A percentile compares a stretch with the other conserved stretches of the same genome.
Evolutionary conservation across 139 green algal genomes (phyloP).

Genomic region (Ettlia oleoabundans): DNA sequence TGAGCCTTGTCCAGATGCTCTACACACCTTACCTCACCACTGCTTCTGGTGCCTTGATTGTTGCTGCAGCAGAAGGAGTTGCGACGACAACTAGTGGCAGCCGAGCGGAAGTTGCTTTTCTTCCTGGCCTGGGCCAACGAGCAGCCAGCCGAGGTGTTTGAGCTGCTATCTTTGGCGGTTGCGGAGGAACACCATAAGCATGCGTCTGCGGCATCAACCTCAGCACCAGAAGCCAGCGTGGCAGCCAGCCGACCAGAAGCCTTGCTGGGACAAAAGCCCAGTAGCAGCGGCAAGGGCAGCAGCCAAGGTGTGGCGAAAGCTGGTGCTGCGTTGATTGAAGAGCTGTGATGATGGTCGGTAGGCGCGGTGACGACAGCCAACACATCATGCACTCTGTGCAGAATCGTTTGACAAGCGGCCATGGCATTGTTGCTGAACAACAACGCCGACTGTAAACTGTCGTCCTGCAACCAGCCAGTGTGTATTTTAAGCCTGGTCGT

Average conservation of each 20-base stretch:
- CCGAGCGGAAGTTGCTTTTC: conserved; percentile 65
- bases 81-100: conserved; percentile 40
- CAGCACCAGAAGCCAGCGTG: background rate
- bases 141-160: conserved; percentile 21
- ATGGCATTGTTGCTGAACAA: too few relatives aligned
- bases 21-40: background rate
- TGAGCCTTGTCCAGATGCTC: too few relatives aligned
- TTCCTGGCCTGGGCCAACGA: conserved; percentile 71
- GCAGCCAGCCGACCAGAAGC: background rate
- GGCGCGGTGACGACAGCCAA: too few relatives aligned
- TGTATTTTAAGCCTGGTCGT: too few relatives aligned
- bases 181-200: conserved; percentile 22
- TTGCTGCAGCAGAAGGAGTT: conserved; percentile 17
- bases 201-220: background rate
- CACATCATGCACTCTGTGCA: too few relatives aligned
- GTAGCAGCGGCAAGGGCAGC: too few relatives aligned
- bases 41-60: background rate
- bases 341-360: background rate
- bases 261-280: background rate
- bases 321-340: background rate
- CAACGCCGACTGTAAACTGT: too few relatives aligned
- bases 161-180: background rate
- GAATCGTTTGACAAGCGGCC: too few relatives aligned
- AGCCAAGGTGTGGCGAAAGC: background rate
- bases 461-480: too few relatives aligned